Conservation (phyloP, 108 stramenopile species). For the Epipyxis sp. region DNA sequence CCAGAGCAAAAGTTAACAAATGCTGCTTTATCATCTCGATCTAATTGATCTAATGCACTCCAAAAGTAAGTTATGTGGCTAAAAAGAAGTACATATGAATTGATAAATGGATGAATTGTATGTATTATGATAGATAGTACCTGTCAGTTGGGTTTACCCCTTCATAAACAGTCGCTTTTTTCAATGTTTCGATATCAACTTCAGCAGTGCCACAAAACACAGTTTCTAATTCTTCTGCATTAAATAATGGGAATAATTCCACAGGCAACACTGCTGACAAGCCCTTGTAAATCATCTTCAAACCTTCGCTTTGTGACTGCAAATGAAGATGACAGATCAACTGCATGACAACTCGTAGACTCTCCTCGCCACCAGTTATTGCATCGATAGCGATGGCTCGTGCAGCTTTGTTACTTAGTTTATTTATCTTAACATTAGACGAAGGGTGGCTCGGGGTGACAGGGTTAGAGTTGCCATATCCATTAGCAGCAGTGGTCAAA, state of each 20-base stretch:
- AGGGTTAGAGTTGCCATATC: too few species aligned
- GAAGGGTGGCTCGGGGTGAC: too few species aligned
- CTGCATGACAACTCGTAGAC: not conserved
- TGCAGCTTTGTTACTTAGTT: not conserved
- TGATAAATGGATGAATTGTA: not conserved
- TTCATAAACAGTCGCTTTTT: slow-evolving; percentile 49
- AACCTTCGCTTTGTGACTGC: not conserved
- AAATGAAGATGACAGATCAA: not conserved
- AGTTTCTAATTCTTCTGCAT: slow-evolving; percentile 49
- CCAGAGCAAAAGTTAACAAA: slow-evolving; percentile 58
- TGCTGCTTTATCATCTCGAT: slow-evolving; percentile 40
- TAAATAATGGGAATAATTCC: slow-evolving; percentile 44
- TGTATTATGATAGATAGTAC: not conserved
- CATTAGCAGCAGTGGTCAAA: not conserved
- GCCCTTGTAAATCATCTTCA: slow-evolving; percentile 25
- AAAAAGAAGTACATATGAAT: not conserved
- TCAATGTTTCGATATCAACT: slow-evolving; percentile 55
- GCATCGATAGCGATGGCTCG: not conserved
- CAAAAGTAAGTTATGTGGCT: slow-evolving; percentile 52
- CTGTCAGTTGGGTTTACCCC: slow-evolving; percentile 40
- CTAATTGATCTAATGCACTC: slow-evolving; percentile 44
- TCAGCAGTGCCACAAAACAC: slow-evolving; percentile 47
- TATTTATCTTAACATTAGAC: too few species aligned
- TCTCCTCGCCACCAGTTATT: not conserved
- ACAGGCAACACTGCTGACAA: slow-evolving; percentile 47